Conservation (phyloP, 1,139 yeast genomes). For the Saccharomyces pastorianus region DNA sequence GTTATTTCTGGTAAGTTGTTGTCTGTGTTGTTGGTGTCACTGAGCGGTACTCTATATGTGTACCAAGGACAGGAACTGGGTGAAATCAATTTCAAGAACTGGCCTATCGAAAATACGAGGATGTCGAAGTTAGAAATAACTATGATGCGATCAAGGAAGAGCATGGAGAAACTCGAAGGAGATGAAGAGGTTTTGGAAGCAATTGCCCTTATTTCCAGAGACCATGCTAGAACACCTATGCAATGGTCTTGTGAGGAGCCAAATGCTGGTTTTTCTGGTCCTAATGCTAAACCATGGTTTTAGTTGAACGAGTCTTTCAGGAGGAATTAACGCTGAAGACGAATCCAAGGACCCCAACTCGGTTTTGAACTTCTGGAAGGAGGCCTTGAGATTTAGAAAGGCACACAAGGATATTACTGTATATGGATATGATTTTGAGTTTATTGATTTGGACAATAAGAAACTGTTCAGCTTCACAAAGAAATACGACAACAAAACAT, state of each 20-base stretch:
- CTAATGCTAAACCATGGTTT: slow-evolving; percentile 46
- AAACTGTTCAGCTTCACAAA: slow-evolving; percentile 38
- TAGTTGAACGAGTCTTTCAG: slow-evolving; percentile 44
- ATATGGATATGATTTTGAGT: slow-evolving; percentile 40
- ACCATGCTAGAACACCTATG: background rate
- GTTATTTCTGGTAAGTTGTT: slow-evolving; percentile 34
- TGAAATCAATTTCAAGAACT: slow-evolving; percentile 43
- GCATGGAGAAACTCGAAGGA: background rate
- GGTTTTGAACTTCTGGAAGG: slow-evolving; percentile 41
- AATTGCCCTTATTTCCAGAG: background rate
- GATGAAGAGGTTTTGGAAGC: background rate
- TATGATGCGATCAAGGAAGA: slow-evolving; percentile 32
- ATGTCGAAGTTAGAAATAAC: slow-evolving; percentile 42
- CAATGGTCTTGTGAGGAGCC: slow-evolving; percentile 19
- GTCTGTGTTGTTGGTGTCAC: slow-evolving; percentile 31
- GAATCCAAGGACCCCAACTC: slow-evolving; percentile 44
- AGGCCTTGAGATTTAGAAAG: slow-evolving; percentile 40
- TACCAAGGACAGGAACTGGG: slow-evolving; percentile 60
- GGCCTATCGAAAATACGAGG: slow-evolving; percentile 45
- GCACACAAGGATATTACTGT: slow-evolving; percentile 38
- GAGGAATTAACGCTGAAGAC: slow-evolving; percentile 38
- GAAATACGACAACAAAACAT: slow-evolving; percentile 26
- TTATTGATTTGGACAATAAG: slow-evolving; percentile 37
- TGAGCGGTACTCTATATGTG: slow-evolving; percentile 49
- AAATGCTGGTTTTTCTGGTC: slow-evolving; percentile 38